Evolutionary conservation across 768 basidiomycete genomes (phyloP).

Genomic region (Kwoniella pini): DNA sequence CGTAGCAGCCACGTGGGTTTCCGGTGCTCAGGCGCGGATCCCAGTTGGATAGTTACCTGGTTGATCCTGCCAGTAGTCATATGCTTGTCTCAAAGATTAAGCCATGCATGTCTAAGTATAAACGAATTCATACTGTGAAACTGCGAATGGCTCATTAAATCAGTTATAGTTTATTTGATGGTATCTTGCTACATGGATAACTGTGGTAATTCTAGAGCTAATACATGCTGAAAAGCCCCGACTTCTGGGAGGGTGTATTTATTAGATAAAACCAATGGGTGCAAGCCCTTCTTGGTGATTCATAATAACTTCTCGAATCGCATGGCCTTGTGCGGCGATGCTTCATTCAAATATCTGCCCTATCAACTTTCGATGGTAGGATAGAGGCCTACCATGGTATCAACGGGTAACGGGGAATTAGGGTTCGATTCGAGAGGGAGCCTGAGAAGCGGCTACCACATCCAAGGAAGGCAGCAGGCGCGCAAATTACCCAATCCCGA

Average conservation of each 20-base stretch:
- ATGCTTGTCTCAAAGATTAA: constrained; percentile 83
- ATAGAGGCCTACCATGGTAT: constrained; percentile 75
- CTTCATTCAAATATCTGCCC: constrained; percentile 71
- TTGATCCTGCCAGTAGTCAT: constrained; percentile 83
- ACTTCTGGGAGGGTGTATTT: constrained; percentile 71
- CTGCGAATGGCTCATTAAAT: constrained; percentile 81
- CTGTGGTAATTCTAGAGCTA: constrained; percentile 78
- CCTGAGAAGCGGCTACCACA: constrained; percentile 6
- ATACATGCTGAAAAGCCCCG: constrained; percentile 71
- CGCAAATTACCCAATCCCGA: constrained; percentile 33
- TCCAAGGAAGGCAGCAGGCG: constrained; percentile 1
- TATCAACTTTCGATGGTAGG: constrained; percentile 77
- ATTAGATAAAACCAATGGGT: constrained; percentile 65
- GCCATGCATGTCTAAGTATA: constrained; percentile 81
- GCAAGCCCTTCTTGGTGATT: constrained; percentile 62
- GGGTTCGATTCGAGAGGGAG: no score
- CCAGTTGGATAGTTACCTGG: constrained; percentile 68
- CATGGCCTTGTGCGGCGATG: constrained; percentile 72
- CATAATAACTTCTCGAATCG: constrained; percentile 74
- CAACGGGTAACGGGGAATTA: constrained; percentile 69
- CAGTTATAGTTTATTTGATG: constrained; percentile 81
- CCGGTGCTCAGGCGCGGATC: constrained; percentile 16
- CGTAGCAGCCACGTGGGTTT: background rate
- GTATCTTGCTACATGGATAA: constrained; percentile 74
- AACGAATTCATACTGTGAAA: constrained; percentile 73